Evolutionary conservation across 1,284 basidiomycete genomes (phyloP), one percentile per base, ranked within the genome.

Genomic region (Microstroma glucosiphilum): DNA sequence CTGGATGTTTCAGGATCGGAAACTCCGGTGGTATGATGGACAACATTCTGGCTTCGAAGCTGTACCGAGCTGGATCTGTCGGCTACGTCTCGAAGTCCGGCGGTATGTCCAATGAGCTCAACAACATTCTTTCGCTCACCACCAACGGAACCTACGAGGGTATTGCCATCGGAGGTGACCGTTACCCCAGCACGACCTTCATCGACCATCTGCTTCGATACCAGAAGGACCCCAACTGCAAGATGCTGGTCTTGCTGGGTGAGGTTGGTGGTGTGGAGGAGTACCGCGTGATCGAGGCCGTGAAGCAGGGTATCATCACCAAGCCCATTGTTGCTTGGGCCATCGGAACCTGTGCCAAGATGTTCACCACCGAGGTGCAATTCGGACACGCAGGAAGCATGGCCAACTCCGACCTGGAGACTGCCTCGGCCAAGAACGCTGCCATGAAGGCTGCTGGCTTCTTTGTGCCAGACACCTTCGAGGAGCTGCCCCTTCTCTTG

Each of bases 21-120:
- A 98, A 97, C 87, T 94, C 91, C 69, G 94, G 94, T 85, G 93
- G 90, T 86, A 97, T 97, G 94, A 97, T 97, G 92, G 96, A 98
- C 85, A 98, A 97, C 85, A 94, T 97, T 83, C 92, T 97, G 76
- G 84, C 93, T 15, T 96, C 92, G 70, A 98, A 97, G 85, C 90
- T 98, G 69, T 98, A 97, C 87, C 91, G 93, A 77, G 83, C 93
- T 55, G 96, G 94, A 66, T 93, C 92, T 23, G 91, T 98, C 75
- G 94, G 92, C 79, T 97, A 97, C 82, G 94, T 98, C 80, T 96
- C 92, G 82, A 98, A 98, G 84, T 97, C 94, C 13, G 94, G 94
- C 73, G 94, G 96, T 81, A 98, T 98, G 96, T 98, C 94, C 74
- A 98, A 98, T 85, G 96, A 98, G 83, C 85, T 98, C 75, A 97